Base-by-base conservation (phyloP, 2,329 filamentous ascomycete species). In the Magnaporthales sp. region DNA sequence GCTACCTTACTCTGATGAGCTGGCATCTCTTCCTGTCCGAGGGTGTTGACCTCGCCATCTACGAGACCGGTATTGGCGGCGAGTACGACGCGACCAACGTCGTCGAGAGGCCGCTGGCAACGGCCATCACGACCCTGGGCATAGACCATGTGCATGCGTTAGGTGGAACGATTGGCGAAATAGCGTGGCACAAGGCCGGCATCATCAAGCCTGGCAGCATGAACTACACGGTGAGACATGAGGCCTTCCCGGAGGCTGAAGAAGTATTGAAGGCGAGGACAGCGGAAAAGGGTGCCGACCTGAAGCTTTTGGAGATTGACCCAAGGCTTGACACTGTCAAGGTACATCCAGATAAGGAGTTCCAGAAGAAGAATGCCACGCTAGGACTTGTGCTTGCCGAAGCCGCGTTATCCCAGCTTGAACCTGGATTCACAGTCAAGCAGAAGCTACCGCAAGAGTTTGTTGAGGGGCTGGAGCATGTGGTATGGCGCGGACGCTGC, bases 171-270 rank as follows among this genome's bases (percentile, higher is more conserved):
- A 77, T 90, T 11, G 85, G 84, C 32, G 81, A 86, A 74, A 90
- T 91, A 69, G 87, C 89, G 0, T 91, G 89, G 89, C 88, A 91
- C 76, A 91, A 91, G 76, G 86, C 87, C 1, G 89, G 89, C 1
- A 89, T 91, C 67, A 86, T 91, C 79, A 91, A 91, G 76, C 67
- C 73, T 0, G 85, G 83, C 10, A 80, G 83, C 22, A 86, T 86
- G 2, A 86, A 84, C 0, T 66, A 72, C 3, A 68, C 70, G 46
- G 84, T 84, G 2, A 80, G 81, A 0, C 88, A 91, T 69, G 78
- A 80, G 32, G 46, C 46, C 24, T 29, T 29, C 24, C 76, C 80
- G 67, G 74, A 79, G 7, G 86, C 89, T 0, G 66, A 68, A 63
- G 60, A 62, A 1, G 84, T 89, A n/a, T 72, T 89, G 67, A 75